Percentiles rank a stretch among this genome's conserved stretches.
Evolutionary conservation across 2,329 filamentous ascomycete genomes (phyloP).

Genomic region (Acrodontium crateriforme): DNA sequence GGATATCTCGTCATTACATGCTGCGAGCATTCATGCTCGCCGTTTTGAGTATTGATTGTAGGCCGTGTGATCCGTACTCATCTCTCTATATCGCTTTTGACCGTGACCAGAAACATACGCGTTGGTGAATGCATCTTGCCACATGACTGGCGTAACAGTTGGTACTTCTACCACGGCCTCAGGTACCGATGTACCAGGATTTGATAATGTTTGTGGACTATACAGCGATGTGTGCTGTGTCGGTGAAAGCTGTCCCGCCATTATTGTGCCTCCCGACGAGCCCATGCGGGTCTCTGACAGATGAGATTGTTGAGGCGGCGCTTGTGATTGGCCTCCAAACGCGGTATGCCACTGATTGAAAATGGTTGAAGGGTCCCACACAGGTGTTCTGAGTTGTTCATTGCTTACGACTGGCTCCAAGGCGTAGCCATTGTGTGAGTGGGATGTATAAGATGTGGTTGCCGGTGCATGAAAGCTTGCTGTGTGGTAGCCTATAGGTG

Average conservation of each 20-base stretch:
- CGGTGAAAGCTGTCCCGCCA: conserved; percentile 22
- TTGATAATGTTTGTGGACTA: conserved; percentile 10
- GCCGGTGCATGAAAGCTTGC: conserved; percentile 9
- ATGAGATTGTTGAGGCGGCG: conserved; percentile 30
- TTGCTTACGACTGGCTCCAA: conserved; percentile 16
- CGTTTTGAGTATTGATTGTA: conserved; percentile 8
- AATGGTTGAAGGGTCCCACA: conserved; percentile 23
- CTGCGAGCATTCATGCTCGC: conserved; percentile 9
- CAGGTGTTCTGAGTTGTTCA: conserved; percentile 13
- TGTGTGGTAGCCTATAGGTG: conserved; percentile 9
- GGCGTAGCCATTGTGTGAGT: conserved; percentile 11
- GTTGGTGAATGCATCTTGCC: conserved; percentile 34
- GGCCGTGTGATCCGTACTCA: conserved; percentile 16
- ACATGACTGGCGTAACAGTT: conserved; percentile 36
- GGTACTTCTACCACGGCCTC: conserved; percentile 5
- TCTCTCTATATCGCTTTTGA: conserved; percentile 33
- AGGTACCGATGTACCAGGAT: neutral
- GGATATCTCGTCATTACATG: too few relatives aligned
- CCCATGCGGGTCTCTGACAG: conserved; percentile 11
- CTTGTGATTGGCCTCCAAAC: conserved; percentile 56
- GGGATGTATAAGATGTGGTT: conserved; percentile 11
- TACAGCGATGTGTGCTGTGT: conserved; percentile 11
- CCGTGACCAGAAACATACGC: conserved; percentile 24
- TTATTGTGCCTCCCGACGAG: conserved; percentile 16
- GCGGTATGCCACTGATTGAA: conserved; percentile 86